Evolutionary conservation across 768 basidiomycete genomes (phyloP).

Genomic region (Tricholoma flavovirens): DNA sequence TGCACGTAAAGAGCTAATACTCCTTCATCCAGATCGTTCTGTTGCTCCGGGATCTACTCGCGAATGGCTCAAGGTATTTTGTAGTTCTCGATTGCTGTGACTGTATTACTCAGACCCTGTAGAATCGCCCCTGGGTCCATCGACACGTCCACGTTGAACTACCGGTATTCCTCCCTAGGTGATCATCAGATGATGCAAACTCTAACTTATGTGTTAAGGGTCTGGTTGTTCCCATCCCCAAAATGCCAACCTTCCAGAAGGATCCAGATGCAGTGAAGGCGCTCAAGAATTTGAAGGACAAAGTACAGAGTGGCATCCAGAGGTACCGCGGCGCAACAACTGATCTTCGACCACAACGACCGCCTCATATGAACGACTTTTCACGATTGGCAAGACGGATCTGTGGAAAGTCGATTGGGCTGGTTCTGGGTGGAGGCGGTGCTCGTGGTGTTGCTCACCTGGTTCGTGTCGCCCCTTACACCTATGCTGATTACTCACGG

Average conservation of each 20-base stretch:
- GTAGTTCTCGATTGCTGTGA: slow-evolving; percentile 2
- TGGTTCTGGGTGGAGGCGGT: slow-evolving; percentile 97
- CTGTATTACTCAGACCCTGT: slow-evolving; percentile 4
- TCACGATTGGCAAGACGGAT: slow-evolving; percentile 84
- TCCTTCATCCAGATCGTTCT: slow-evolving; percentile 87
- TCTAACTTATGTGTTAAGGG: slow-evolving; percentile 41
- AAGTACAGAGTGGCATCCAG: slow-evolving; percentile 83
- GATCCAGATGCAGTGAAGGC: slow-evolving; percentile 87
- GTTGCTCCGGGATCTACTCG: slow-evolving; percentile 89
- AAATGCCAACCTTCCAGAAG: slow-evolving; percentile 51
- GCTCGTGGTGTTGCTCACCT: slow-evolving; percentile 64
- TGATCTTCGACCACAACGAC: slow-evolving; percentile 63
- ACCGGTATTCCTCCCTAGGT: slow-evolving; percentile 41
- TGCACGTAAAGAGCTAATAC: slow-evolving; percentile 93
- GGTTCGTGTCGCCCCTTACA: slow-evolving; percentile 17
- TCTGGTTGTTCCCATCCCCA: slow-evolving; percentile 58
- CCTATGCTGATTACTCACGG: slow-evolving; percentile 5
- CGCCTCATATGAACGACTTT: slow-evolving; percentile 87
- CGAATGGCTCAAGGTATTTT: slow-evolving; percentile 84
- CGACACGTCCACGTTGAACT: slow-evolving; percentile 95
- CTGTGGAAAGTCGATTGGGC: slow-evolving; percentile 88
- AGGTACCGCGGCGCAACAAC: slow-evolving; percentile 70
- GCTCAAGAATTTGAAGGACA: slow-evolving; percentile 87
- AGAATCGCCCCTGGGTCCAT: slow-evolving; percentile 95
- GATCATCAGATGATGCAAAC: not conserved